A percentile compares a stretch with the other conserved stretches of the same genome.
phyloP scores from a whole-genome alignment of 129 eudicot species.

The Flaveria trinervia region DNA sequence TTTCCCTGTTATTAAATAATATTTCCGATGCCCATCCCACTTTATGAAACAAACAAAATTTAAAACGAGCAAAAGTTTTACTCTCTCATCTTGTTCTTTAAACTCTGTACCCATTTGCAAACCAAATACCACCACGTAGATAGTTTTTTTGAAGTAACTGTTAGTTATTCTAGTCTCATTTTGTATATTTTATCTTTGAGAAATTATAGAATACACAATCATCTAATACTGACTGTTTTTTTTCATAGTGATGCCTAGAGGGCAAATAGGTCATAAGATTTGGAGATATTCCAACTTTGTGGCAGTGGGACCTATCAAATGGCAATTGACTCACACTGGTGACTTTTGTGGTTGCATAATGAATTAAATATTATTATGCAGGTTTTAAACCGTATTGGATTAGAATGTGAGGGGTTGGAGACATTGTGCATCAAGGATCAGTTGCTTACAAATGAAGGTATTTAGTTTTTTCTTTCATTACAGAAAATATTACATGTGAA shows the following conservation, averaged over 20 bases:
- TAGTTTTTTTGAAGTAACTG: not conserved
- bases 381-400: conserved; percentile 70
- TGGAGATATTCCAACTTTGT: not conserved
- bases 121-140: not conserved
- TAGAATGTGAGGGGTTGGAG: conserved; percentile 80
- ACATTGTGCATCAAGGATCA: conserved; percentile 76
- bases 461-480: conserved; percentile 2
- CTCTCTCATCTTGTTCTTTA: not conserved
- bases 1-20: not conserved
- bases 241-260: not conserved
- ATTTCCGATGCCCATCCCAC: not conserved
- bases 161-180: not conserved
- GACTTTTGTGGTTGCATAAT: not conserved
- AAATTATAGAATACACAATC: not conserved
- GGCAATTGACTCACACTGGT: not conserved
- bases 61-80: not conserved
- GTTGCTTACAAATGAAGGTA: conserved; percentile 80
- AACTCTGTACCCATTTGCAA: not conserved
- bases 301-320: not conserved
- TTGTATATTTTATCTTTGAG: conserved; percentile 1
- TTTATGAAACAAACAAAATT: not conserved
- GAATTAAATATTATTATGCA: conserved; percentile 24
- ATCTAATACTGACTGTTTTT: not conserved
- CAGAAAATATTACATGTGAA: conserved; percentile 15
- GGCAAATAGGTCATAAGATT: not conserved